phyloP scores from a whole-genome alignment of 2,329 filamentous ascomycete species.

The Colletotrichum sojae region DNA sequence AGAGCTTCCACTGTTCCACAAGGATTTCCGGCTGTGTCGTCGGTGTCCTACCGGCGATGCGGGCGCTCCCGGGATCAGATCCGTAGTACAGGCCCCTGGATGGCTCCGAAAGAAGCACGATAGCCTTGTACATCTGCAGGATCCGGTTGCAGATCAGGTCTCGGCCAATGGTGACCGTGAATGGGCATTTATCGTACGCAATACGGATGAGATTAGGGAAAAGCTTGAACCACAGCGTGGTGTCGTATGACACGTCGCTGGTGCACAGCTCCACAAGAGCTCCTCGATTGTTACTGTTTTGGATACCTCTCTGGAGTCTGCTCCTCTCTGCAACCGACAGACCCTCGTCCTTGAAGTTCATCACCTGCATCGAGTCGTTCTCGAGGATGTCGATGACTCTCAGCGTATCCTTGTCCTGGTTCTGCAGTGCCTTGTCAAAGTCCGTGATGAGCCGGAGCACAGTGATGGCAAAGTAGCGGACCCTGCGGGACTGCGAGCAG shows the following conservation, averaged over 20 bases:
- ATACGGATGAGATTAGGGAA: slow-evolving; percentile 96
- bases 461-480: slow-evolving; percentile 91
- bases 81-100: slow-evolving; percentile 76
- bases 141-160: slow-evolving; percentile 95
- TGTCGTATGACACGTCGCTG: slow-evolving; percentile 94
- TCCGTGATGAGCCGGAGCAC: slow-evolving; percentile 93
- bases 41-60: slow-evolving; percentile 67
- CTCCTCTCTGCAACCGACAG: slow-evolving; percentile 93
- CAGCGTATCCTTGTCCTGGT: slow-evolving; percentile 72
- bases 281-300: slow-evolving; percentile 85
- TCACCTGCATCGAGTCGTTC: slow-evolving; percentile 87
- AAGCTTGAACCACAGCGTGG: slow-evolving; percentile 96
- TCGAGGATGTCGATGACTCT: slow-evolving; percentile 94
- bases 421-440: slow-evolving; percentile 88
- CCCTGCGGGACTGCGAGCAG: slow-evolving; percentile 92
- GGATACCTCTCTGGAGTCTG: slow-evolving; percentile 89
- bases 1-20: slow-evolving; percentile 98
- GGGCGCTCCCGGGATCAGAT: slow-evolving; percentile 69
- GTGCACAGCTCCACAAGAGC: slow-evolving; percentile 94
- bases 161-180: slow-evolving; percentile 90
- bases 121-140: slow-evolving; percentile 90
- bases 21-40: slow-evolving; percentile 87
- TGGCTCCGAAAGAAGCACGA: slow-evolving; percentile 83
- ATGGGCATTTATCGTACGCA: slow-evolving; percentile 90
- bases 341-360: slow-evolving; percentile 93